These are phyloP conservation scores for Daldinia sp. DNA, from an alignment of 2,329 filamentous ascomycete species.

Conservation along the genomic window DNA sequence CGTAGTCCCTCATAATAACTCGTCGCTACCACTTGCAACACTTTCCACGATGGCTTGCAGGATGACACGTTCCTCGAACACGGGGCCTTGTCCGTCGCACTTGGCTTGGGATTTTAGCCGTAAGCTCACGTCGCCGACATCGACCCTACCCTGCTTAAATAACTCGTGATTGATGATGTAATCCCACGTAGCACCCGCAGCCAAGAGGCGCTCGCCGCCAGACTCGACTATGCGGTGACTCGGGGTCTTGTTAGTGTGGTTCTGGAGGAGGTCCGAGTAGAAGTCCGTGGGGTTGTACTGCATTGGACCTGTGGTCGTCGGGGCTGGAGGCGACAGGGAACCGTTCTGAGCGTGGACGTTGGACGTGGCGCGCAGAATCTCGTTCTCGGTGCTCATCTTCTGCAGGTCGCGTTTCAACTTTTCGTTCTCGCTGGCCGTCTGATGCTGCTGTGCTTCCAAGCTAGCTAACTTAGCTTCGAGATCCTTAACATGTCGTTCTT, in stretches of 20 bases:
- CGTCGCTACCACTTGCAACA: slow-evolving; percentile 78
- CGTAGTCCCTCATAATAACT: slow-evolving; percentile 65
- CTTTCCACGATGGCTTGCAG: slow-evolving; percentile 79
- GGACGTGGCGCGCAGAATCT: slow-evolving; percentile 86
- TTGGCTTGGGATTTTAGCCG: slow-evolving; percentile 76
- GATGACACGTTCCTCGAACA: slow-evolving; percentile 82
- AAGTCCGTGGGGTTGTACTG: slow-evolving; percentile 77
- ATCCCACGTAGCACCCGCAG: slow-evolving; percentile 86
- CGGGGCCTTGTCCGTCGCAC: slow-evolving; percentile 88
- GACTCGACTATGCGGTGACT: slow-evolving; percentile 74
- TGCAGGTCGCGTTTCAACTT: slow-evolving; percentile 84
- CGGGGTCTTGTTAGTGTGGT: slow-evolving; percentile 68
- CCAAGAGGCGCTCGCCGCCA: slow-evolving; percentile 74
- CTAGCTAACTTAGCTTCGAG: slow-evolving; percentile 84
- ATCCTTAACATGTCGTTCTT: slow-evolving; percentile 93
- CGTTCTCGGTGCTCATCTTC: slow-evolving; percentile 87
- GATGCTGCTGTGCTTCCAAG: slow-evolving; percentile 77
- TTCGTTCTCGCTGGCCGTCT: slow-evolving; percentile 83
- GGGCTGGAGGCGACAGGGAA: slow-evolving; percentile 54
- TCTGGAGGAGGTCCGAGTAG: slow-evolving; percentile 68
- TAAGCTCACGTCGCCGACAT: slow-evolving; percentile 83
- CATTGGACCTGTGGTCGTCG: slow-evolving; percentile 71
- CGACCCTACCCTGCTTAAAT: slow-evolving; percentile 78
- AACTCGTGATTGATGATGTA: slow-evolving; percentile 82
- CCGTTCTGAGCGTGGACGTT: slow-evolving; percentile 48